Evolutionary conservation across 768 basidiomycete genomes (phyloP).

Genomic region (Russula vinacea): DNA sequence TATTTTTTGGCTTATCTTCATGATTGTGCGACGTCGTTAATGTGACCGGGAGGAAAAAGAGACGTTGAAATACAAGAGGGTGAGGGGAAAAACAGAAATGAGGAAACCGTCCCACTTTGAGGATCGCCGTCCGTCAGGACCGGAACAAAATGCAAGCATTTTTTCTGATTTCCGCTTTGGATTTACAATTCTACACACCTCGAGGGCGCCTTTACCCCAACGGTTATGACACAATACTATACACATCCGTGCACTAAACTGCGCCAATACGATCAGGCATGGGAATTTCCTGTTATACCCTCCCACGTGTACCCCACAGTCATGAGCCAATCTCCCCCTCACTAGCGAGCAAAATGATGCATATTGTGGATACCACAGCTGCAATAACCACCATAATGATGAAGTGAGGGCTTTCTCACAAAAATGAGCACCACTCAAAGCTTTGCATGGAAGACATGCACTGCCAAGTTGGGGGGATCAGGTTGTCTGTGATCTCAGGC

Average conservation of each 20-base stretch:
- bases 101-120: neutral
- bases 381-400: slow-evolving; percentile 31
- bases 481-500: no score
- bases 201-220: neutral
- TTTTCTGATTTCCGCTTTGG: neutral
- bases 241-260: neutral
- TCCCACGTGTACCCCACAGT: neutral
- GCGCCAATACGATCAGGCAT: neutral
- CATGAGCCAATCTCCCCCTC: slow-evolving; percentile 10
- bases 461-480: no score
- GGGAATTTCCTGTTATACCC: neutral
- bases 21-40: slow-evolving; percentile 37
- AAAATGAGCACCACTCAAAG: slow-evolving; percentile 5
- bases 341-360: slow-evolving; percentile 17
- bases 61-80: neutral
- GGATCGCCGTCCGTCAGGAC: neutral
- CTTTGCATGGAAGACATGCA: no score
- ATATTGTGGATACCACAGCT: slow-evolving; percentile 5
- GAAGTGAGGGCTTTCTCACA: slow-evolving; percentile 33
- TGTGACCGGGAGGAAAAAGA: neutral
- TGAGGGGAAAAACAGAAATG: neutral
- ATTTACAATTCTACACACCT: neutral
- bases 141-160: neutral
- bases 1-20: slow-evolving; percentile 97
- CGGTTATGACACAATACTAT: neutral